These are phyloP conservation scores for Pleurotus sapidus DNA, from an alignment of 768 basidiomycete species.

Conservation along the genomic window DNA sequence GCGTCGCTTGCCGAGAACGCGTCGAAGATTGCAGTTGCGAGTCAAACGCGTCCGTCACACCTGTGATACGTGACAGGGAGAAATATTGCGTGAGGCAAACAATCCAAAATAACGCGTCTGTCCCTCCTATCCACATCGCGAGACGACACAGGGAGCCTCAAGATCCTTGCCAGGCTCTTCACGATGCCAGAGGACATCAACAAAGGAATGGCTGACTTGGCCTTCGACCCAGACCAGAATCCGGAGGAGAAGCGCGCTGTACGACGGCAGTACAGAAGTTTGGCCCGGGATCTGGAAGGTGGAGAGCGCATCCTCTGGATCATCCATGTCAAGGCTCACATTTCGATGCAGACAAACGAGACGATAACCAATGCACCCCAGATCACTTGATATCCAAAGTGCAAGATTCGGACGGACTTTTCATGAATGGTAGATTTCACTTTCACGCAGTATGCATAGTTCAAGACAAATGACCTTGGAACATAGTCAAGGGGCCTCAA, in stretches of 20 bases:
- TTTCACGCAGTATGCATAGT: neutral
- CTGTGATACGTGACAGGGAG: slow-evolving; percentile 2
- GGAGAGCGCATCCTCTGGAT: neutral
- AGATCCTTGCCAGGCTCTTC: neutral
- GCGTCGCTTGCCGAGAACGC: neutral
- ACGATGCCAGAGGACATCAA: slow-evolving; percentile 9
- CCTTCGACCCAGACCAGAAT: slow-evolving; percentile 85
- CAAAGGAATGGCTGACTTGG: slow-evolving; percentile 9
- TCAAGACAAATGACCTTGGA: neutral
- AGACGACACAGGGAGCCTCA: no score
- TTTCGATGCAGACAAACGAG: slow-evolving; percentile 28
- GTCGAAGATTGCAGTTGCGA: no score
- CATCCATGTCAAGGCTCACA: no score
- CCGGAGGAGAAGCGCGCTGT: slow-evolving; percentile 75
- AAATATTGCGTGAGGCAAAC: neutral
- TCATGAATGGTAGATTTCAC: slow-evolving; percentile 49
- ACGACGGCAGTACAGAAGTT: slow-evolving; percentile 67
- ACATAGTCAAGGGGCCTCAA: slow-evolving; percentile 70
- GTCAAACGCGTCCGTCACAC: neutral
- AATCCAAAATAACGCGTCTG: slow-evolving; percentile 10
- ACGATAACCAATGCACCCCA: slow-evolving; percentile 21
- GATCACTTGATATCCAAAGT: slow-evolving; percentile 56
- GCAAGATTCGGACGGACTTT: slow-evolving; percentile 56
- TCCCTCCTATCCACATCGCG: neutral
- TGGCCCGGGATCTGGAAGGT: slow-evolving; percentile 69